These are phyloP conservation scores for Gnomoniopsis sp. DNA, from an alignment of 2,329 filamentous ascomycete species.

Conservation along the genomic window DNA sequence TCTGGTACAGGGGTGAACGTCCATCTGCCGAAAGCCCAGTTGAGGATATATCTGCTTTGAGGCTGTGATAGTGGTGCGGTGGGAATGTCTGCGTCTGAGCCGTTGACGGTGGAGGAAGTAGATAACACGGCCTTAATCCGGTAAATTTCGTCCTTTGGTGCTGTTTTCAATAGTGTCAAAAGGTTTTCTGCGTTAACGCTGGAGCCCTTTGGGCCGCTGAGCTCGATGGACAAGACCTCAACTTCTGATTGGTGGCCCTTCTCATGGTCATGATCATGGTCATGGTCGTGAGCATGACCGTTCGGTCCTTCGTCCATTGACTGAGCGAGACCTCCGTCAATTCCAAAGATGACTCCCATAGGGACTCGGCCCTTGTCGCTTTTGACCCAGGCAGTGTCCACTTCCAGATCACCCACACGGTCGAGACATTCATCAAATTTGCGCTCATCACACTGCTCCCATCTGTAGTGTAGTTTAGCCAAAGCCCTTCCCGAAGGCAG, in stretches of 20 bases:
- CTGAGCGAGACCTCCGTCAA: conserved; percentile 76
- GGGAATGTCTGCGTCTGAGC: conserved; percentile 48
- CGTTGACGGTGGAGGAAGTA: conserved; percentile 41
- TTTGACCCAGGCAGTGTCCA: conserved; percentile 81
- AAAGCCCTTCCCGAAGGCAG: background rate
- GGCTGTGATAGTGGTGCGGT: conserved; percentile 27
- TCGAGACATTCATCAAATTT: conserved; percentile 76
- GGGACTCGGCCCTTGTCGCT: conserved; percentile 76
- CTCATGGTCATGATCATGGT: conserved; percentile 32
- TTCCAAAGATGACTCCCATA: conserved; percentile 76
- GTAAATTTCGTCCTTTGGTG: conserved; percentile 92
- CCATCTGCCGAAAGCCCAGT: conserved; percentile 98
- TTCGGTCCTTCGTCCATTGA: conserved; percentile 42
- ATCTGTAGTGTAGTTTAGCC: conserved; percentile 31
- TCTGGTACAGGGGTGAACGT: conserved; percentile 66
- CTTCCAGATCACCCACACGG: conserved; percentile 73
- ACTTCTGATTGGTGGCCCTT: conserved; percentile 78
- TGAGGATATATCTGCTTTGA: conserved; percentile 73
- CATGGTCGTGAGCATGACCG: conserved; percentile 39
- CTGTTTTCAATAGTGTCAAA: conserved; percentile 62
- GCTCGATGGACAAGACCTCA: conserved; percentile 80
- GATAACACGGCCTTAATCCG: conserved; percentile 76
- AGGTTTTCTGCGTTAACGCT: conserved; percentile 60
- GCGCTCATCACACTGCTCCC: conserved; percentile 72
- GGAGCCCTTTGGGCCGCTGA: conserved; percentile 43